Percentiles rank a stretch among this genome's conserved stretches.
Conservation (phyloP, 345 rosid genomes). For the Clausena lansium region DNA sequence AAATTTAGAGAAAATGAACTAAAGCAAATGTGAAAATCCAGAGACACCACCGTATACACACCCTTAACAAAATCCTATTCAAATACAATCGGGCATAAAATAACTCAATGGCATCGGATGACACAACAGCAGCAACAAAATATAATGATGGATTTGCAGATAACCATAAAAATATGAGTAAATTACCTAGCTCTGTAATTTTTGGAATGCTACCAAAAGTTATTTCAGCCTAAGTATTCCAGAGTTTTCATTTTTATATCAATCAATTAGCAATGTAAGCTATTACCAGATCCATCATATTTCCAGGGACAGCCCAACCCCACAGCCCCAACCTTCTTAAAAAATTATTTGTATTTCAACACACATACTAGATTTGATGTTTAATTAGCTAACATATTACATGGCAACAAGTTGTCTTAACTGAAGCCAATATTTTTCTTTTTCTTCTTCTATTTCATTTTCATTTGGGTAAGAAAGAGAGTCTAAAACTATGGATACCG, state of each 20-base stretch:
- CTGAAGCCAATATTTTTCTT: no score
- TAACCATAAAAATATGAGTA: background rate
- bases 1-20: background rate
- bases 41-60: background rate
- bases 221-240: background rate
- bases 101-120: background rate
- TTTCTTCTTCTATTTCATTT: background rate
- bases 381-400: background rate
- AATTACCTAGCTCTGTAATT: background rate
- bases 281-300: background rate
- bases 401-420: background rate
- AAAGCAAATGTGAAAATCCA: background rate
- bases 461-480: background rate
- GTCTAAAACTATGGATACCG: no score
- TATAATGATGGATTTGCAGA: background rate
- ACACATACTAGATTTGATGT: no score
- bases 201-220: background rate
- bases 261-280: background rate
- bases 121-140: background rate
- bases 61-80: background rate
- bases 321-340: background rate
- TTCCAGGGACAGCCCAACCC: background rate
- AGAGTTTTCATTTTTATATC: background rate
- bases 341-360: background rate
- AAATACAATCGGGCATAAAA: background rate